Evolutionary conservation across 768 basidiomycete species (phyloP), one percentile per base, ranked within the genome.

Genomic region (Albatrellus ellisii): DNA sequence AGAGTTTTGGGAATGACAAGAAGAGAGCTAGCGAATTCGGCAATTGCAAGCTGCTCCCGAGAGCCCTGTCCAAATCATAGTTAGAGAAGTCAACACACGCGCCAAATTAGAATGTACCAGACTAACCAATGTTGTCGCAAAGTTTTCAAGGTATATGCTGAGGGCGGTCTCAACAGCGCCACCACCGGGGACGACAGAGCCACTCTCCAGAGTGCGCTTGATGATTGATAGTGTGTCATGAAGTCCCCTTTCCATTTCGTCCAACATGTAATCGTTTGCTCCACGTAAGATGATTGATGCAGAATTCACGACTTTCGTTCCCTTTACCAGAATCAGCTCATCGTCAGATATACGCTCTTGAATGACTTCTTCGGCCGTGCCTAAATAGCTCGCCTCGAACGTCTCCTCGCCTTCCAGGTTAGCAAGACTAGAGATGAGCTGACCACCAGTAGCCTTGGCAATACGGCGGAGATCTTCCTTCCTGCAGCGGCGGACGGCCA

Each of bases 301-400:
- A 18, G 90, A 92, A 65, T 66, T 91, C 56, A 98, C 92, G 31
- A 90, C 82, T 64, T 94, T 98, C 38, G 92, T 98, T 2, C 95
- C 95, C 67, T 97, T 99, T 67, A 98, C 69, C 49, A 99, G 66
- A 60, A 98, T 98, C 34, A 95, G 72, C 58, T 99, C 94, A 59
- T 99, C 95, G 54, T 99, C 95, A n/a, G 89, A 82, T 58, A 98
- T 90, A 46, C 94, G 74, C 64, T 97, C 91, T 60, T 99, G 94
- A 4, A 88, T 72, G 49, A 98, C 95, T 62, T 98, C 95, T 14
- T 97, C 94, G 4, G 94, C 94, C 36, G 64, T 68, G n/a, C 94
- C 94, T 31, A 99, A 69, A 59, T 78, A 83, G 59, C 77, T 79
- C 20, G 90, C 68, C 59, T 99, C 95, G 54, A 92, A 98, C 0